These are phyloP conservation scores for Kluyveromyces sp. DNA, from an alignment of 1,139 yeast genomes.

Conservation along the genomic window DNA sequence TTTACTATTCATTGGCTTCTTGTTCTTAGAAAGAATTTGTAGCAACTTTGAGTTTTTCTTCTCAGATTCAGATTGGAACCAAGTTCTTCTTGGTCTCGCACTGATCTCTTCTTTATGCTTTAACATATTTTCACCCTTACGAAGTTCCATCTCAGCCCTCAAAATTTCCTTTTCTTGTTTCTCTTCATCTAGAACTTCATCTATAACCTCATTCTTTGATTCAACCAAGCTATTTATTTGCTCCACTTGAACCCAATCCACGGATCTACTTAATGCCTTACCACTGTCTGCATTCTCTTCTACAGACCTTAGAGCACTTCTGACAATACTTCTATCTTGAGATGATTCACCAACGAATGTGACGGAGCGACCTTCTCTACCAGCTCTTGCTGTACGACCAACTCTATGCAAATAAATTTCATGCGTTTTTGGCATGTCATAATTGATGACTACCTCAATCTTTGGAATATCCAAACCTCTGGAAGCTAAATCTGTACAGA, in stretches of 20 bases:
- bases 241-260: conserved; percentile 81
- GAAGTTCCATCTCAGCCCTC: conserved; percentile 84
- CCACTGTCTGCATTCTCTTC: conserved; percentile 38
- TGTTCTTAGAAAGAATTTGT: conserved; percentile 34
- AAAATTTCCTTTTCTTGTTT: conserved; percentile 78
- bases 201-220: conserved; percentile 49
- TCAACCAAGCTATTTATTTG: conserved; percentile 53
- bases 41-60: conserved; percentile 40
- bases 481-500: conserved; percentile 97
- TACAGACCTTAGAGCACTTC: conserved; percentile 69
- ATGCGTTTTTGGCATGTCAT: conserved; percentile 88
- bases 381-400: conserved; percentile 99
- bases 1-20: conserved; percentile 42
- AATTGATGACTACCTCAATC: conserved; percentile 88
- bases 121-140: conserved; percentile 75
- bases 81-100: conserved; percentile 89
- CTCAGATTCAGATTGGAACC: conserved; percentile 82
- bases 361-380: conserved; percentile 87
- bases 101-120: conserved; percentile 76
- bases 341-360: conserved; percentile 90
- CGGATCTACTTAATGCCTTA: conserved; percentile 71
- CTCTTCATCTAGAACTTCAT: conserved; percentile 81
- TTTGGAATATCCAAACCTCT: conserved; percentile 99
- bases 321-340: conserved; percentile 79
- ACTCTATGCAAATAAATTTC: conserved; percentile 94